These are phyloP conservation scores for Scutellaria baicalensis DNA, from an alignment of 257 asterid species.

Conservation along the genomic window DNA sequence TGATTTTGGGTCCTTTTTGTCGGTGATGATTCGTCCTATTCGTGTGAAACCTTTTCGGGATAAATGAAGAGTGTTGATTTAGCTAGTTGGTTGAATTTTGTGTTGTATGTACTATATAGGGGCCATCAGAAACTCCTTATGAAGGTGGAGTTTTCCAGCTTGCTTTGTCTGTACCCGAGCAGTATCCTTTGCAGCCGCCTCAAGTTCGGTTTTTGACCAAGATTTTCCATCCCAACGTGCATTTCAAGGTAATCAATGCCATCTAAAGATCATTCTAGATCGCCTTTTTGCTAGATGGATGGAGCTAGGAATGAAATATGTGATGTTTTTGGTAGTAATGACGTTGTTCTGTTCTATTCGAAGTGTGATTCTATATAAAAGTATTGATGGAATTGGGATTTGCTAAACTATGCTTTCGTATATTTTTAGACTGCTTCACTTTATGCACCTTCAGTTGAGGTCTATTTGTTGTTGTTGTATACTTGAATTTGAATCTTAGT, in stretches of 20 bases:
- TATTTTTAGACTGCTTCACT: not conserved
- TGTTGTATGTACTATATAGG: conserved; percentile 48
- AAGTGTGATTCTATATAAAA: not conserved
- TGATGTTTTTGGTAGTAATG: not conserved
- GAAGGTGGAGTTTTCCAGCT: conserved; percentile 99
- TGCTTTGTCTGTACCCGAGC: conserved; percentile 96
- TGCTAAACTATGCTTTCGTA: not conserved
- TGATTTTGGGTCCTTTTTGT: too few relatives aligned
- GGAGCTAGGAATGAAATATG: not conserved
- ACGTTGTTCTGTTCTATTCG: not conserved
- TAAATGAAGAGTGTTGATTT: not conserved
- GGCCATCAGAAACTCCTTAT: conserved; percentile 96
- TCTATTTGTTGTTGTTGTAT: not conserved
- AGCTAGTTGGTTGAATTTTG: conserved; percentile 9
- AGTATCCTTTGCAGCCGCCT: conserved; percentile 98
- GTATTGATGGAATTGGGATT: not conserved
- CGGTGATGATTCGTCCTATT: not conserved
- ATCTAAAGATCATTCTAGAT: not conserved
- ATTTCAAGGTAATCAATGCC: conserved; percentile 66
- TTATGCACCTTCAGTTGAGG: not conserved
- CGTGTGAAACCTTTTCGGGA: not conserved
- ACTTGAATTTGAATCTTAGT: not conserved
- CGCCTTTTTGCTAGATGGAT: not conserved
- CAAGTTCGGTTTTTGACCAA: conserved; percentile 95
- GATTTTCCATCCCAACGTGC: conserved; percentile 95